phyloP scores from a whole-genome alignment of 495 filamentous ascomycete species.

The Tetracladium setigerum region DNA sequence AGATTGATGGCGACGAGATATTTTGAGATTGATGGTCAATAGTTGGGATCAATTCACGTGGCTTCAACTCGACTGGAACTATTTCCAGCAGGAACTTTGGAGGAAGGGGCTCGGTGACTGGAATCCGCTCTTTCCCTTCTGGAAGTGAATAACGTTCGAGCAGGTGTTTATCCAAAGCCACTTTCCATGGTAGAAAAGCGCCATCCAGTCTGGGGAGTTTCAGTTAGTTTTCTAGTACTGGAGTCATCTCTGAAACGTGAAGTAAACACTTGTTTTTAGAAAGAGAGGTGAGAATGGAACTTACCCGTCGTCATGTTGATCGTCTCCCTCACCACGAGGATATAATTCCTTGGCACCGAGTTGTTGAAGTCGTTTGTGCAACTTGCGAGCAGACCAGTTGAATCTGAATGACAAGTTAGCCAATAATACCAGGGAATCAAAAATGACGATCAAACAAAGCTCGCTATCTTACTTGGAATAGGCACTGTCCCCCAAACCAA shows the following conservation, averaged over 20 bases:
- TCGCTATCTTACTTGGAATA: slow-evolving; percentile 65
- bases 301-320: slow-evolving; percentile 88
- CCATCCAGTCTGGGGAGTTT: slow-evolving; percentile 58
- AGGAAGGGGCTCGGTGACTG: slow-evolving; percentile 65
- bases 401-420: slow-evolving; percentile 66
- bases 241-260: too few species aligned
- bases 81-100: slow-evolving; percentile 67
- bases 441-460: background rate
- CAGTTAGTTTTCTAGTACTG: background rate
- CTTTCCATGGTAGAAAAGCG: slow-evolving; percentile 70
- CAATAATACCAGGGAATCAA: background rate
- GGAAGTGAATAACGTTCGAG: slow-evolving; percentile 64
- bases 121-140: slow-evolving; percentile 56
- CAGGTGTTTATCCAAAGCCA: slow-evolving; percentile 54
- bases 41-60: too few species aligned
- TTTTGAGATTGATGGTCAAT: too few species aligned
- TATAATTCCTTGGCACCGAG: slow-evolving; percentile 75
- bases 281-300: slow-evolving; percentile 21
- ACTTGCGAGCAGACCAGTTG: slow-evolving; percentile 86
- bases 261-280: too few species aligned
- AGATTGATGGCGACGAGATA: too few species aligned
- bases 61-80: too few species aligned
- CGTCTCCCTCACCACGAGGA: slow-evolving; percentile 78
- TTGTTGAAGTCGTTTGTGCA: slow-evolving; percentile 78
- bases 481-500: slow-evolving; percentile 90